phyloP scores from a whole-genome alignment of 163 green algal genomes.

The Scenedesmus sp. region DNA sequence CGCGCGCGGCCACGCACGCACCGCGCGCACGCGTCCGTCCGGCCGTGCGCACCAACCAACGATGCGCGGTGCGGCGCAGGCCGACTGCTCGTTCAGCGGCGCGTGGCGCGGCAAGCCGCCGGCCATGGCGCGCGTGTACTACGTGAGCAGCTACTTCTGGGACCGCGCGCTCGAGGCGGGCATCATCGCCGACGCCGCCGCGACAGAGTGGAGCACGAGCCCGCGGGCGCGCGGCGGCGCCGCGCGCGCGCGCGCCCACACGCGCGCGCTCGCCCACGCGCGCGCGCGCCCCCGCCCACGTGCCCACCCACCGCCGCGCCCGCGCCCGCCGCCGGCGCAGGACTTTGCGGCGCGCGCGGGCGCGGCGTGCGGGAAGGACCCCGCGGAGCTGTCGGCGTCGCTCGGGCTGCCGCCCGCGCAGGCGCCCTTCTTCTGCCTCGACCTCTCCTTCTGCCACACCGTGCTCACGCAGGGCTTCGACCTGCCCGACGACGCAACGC shows the following conservation, averaged over 20 bases:
- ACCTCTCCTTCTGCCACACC: slow-evolving; percentile 90
- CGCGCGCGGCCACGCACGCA: too few relatives aligned
- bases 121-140: slow-evolving; percentile 74
- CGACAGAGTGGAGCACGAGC: slow-evolving; percentile 66
- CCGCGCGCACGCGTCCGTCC: neutral
- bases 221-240: slow-evolving; percentile 45
- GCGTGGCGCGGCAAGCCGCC: slow-evolving; percentile 85
- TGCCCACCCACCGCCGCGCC: too few relatives aligned
- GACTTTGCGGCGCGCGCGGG: slow-evolving; percentile 74
- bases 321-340: slow-evolving; percentile 25
- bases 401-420: slow-evolving; percentile 56
- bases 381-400: slow-evolving; percentile 50
- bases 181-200: slow-evolving; percentile 72
- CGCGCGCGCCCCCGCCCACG: too few relatives aligned
- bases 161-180: slow-evolving; percentile 87
- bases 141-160: slow-evolving; percentile 97
- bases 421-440: slow-evolving; percentile 91
- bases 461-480: slow-evolving; percentile 94
- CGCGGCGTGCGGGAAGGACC: slow-evolving; percentile 73
- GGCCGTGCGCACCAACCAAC: neutral
- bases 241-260: neutral
- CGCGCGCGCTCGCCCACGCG: too few relatives aligned
- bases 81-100: slow-evolving; percentile 90
- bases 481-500: slow-evolving; percentile 46
- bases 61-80: slow-evolving; percentile 42